Evolutionary conservation across 345 rosid species (phyloP), one percentile per base, ranked within the genome.

Genomic region (Acer yangbiense): DNA sequence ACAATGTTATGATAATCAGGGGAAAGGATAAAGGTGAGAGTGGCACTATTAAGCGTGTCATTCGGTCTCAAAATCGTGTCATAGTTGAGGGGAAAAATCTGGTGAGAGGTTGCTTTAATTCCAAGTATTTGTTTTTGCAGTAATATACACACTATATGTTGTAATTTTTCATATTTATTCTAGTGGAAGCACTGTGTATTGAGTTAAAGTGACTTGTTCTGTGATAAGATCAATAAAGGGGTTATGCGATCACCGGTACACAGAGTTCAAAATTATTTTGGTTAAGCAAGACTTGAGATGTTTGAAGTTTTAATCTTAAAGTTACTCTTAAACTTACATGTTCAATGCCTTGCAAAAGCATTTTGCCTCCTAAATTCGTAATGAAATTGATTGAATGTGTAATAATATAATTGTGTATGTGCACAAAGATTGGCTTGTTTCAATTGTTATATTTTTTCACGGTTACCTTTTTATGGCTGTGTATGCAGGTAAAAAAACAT

Each of bases 401-500:
- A 58, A n/a, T 58, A 7, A 58, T n/a, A 52, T 13, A 9, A 1
- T 13, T 58, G 63, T 9, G 9, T 9, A 46, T 46, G 50, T 43
- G 50, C 11, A 46, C 11, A 9, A 46, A 8, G 50, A 46, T 10
- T 9, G 12, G 50, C 50, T 46, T 46, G 50, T 46, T 46, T 10
- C 12, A 46, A 46, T 46, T 9, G 10, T 52, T 62, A 70, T 17
- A 20, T 25, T 58, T 60, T 71, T 71, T 54, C 43, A 48, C 9
- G 74, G 35, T 6, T 6, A 23, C 5, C 1, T 11, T 55, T 23
- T 6, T 41, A n/a, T 79, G 25, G 57, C 29, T 69, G 46, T 61
- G 10, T 63, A 32, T 73, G 62, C 86, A 95, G 99, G 91, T 95
- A 43, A 95, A 95, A 82, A 95, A 93, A 80, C 98, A 91, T 83